Evolutionary conservation across 73 alveolate species (phyloP).

Genomic region (Tetrahymena elliotti): DNA sequence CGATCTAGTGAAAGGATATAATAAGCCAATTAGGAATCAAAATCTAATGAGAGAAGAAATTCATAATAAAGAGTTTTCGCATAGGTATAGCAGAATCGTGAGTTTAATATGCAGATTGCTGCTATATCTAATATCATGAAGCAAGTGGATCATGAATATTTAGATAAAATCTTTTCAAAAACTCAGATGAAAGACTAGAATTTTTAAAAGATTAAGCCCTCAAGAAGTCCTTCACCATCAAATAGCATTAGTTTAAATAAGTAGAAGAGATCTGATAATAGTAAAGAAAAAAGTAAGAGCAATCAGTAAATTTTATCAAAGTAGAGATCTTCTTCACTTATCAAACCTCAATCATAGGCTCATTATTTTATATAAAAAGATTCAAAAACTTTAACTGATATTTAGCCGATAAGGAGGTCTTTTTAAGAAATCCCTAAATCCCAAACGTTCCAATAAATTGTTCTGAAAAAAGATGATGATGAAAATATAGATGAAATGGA

Average conservation of each 20-base stretch:
- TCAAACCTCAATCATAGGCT: not conserved
- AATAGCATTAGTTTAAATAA: not conserved
- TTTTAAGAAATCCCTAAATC: not conserved
- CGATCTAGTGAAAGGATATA: not conserved
- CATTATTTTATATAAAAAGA: not conserved
- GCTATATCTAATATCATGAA: not conserved
- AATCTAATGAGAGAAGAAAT: not conserved
- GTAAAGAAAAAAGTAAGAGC: not conserved
- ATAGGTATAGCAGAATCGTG: not conserved
- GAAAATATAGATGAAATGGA: not conserved
- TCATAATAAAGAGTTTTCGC: not conserved
- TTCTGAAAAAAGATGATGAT: not conserved
- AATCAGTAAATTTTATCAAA: no score
- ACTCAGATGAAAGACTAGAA: not conserved
- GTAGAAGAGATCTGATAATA: not conserved
- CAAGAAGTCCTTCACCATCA: not conserved
- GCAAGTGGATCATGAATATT: not conserved
- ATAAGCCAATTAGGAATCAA: not conserved
- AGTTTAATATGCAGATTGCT: not conserved
- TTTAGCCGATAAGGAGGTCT: not conserved
- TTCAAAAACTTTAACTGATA: not conserved
- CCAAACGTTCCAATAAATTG: not conserved
- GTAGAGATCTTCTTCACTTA: not conserved
- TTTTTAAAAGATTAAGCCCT: not conserved
- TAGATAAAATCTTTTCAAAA: not conserved